These are phyloP conservation scores for Zygosaccharomyces rouxii DNA, from an alignment of 805 yeast species.

Conservation along the genomic window DNA sequence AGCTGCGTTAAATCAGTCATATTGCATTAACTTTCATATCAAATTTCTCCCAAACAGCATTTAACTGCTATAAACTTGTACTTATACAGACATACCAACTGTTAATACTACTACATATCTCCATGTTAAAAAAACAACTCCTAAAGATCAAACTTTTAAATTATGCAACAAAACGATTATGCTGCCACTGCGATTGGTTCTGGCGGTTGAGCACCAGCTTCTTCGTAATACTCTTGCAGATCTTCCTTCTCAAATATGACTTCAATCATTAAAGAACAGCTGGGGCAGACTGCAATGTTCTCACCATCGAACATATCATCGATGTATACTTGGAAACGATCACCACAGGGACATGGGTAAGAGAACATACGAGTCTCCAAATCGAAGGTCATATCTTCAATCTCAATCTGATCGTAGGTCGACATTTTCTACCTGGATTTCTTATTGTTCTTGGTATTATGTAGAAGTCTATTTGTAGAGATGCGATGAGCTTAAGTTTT, in stretches of 20 bases:
- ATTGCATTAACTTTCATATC: no score
- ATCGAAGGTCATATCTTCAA: constrained; percentile 93
- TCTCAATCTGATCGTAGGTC: constrained; percentile 89
- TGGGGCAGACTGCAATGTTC: constrained; percentile 93
- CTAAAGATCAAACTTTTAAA: neutral
- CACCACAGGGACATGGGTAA: constrained; percentile 99
- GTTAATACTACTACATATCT: neutral
- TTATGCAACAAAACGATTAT: neutral
- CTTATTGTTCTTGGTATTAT: neutral
- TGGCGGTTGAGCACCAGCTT: constrained; percentile 33
- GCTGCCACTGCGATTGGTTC: constrained; percentile 27
- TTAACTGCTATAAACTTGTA: neutral
- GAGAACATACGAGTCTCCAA: constrained; percentile 75
- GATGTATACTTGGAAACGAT: constrained; percentile 77
- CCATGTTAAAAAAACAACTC: neutral
- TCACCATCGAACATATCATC: constrained; percentile 89
- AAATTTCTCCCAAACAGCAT: neutral
- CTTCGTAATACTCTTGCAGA: constrained; percentile 40
- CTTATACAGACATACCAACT: neutral
- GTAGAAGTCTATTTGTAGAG: neutral
- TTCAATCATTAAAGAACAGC: constrained; percentile 89
- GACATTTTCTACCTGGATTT: constrained; percentile 40
- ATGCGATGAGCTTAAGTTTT: constrained; percentile 9
- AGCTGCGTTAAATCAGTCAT: neutral
- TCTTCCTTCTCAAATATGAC: constrained; percentile 75